A percentile compares a stretch with the other conserved stretches of the same genome.
Evolutionary conservation across 2,329 filamentous ascomycete species (phyloP).

Genomic region (Talaromyces sp.): DNA sequence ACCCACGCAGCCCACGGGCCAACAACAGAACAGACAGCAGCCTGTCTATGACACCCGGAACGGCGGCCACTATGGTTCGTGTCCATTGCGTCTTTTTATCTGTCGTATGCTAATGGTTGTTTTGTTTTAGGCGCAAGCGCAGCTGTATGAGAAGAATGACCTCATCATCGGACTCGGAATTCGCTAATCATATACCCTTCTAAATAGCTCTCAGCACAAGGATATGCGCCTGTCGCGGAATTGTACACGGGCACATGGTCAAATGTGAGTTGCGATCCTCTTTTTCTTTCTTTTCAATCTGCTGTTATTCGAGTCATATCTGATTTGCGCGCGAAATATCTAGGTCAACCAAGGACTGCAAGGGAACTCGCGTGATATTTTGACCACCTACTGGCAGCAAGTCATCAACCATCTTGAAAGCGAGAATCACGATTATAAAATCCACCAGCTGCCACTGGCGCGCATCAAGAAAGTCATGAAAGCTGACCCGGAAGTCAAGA

Average conservation of each 20-base stretch:
- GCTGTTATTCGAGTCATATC: not conserved
- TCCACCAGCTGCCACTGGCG: conserved; percentile 93
- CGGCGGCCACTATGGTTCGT: conserved; percentile 73
- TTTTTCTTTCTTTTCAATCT: not conserved
- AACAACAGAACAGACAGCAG: conserved; percentile 57
- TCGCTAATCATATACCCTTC: conserved; percentile 19
- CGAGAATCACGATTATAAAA: conserved; percentile 96
- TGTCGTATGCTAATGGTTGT: not conserved
- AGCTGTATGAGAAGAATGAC: conserved; percentile 48
- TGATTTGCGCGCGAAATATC: not conserved
- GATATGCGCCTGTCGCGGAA: conserved; percentile 82
- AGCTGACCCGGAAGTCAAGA: conserved; percentile 97
- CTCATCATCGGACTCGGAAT: not conserved
- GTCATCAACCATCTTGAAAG: conserved; percentile 93
- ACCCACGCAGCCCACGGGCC: conserved; percentile 50
- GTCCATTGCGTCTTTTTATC: not conserved
- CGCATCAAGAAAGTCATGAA: conserved; percentile 99
- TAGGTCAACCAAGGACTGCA: conserved; percentile 93
- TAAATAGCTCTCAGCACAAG: conserved; percentile 73
- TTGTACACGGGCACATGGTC: conserved; percentile 93
- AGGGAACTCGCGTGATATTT: conserved; percentile 89
- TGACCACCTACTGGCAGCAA: conserved; percentile 99
- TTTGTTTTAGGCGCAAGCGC: conserved; percentile 59
- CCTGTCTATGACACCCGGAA: conserved; percentile 69
- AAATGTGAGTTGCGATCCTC: conserved; percentile 63